A percentile compares a stretch with the other conserved stretches of the same genome.
These are phyloP conservation scores for Salix suchowensis DNA, from an alignment of 345 rosid species.

Conservation along the genomic window DNA sequence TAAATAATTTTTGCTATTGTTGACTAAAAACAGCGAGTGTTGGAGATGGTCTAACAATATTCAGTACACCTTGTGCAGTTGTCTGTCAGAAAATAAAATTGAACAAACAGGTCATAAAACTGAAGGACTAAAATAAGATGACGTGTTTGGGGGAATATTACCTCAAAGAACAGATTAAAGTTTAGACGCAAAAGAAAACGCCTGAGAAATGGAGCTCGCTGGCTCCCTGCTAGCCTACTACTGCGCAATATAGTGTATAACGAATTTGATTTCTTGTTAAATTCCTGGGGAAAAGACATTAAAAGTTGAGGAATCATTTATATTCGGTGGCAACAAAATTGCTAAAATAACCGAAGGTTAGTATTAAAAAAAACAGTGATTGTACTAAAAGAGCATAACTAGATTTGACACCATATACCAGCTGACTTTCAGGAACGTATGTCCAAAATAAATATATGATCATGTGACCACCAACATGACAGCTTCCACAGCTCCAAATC, in stretches of 20 bases:
- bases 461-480: no score
- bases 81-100: slow-evolving; percentile 42
- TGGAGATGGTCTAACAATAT: slow-evolving; percentile 78
- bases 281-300: slow-evolving; percentile 51
- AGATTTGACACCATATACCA: no score
- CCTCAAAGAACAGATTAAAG: slow-evolving; percentile 92
- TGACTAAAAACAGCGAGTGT: slow-evolving; percentile 49
- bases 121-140: not conserved
- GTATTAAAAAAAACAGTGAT: not conserved
- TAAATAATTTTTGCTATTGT: slow-evolving; percentile 18
- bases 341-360: not conserved
- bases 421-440: no score
- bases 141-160: slow-evolving; percentile 10
- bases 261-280: slow-evolving; percentile 91
- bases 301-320: slow-evolving; percentile 4
- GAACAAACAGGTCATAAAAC: not conserved
- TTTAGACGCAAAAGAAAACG: slow-evolving; percentile 89
- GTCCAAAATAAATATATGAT: no score
- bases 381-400: not conserved
- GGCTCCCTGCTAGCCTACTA: slow-evolving; percentile 94
- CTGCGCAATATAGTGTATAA: slow-evolving; percentile 82
- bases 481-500: no score
- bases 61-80: slow-evolving; percentile 77
- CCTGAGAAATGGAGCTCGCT: slow-evolving; percentile 89
- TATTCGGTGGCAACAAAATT: not conserved